Percentiles rank a stretch among this genome's conserved stretches.
Evolutionary conservation across 1,284 basidiomycete genomes (phyloP).

Genomic region (Puccinia novopanici): DNA sequence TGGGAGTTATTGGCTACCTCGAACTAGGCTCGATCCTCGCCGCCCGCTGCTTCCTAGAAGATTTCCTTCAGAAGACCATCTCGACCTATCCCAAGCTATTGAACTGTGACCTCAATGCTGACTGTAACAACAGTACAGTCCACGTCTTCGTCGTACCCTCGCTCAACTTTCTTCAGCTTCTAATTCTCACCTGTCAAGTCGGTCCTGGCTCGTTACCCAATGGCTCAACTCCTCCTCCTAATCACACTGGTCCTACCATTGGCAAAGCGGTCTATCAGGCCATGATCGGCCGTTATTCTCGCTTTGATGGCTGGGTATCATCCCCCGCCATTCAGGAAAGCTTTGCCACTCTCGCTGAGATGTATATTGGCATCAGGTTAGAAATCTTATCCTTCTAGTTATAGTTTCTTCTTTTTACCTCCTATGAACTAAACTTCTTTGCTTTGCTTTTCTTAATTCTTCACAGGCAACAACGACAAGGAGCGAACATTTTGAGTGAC

Average conservation of each 20-base stretch:
- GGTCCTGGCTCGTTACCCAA: conserved; percentile 36
- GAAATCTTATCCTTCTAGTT: not conserved
- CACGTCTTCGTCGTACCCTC: conserved; percentile 28
- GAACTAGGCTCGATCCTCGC: conserved; percentile 36
- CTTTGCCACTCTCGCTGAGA: conserved; percentile 30
- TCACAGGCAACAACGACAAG: conserved; percentile 29
- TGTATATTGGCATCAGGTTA: conserved; percentile 44
- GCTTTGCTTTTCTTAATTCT: too few species aligned
- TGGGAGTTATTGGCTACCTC: conserved; percentile 30
- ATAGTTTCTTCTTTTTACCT: too few species aligned
- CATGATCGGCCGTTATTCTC: conserved; percentile 45
- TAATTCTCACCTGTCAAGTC: conserved; percentile 40
- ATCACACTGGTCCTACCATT: conserved; percentile 27
- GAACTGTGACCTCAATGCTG: conserved; percentile 7
- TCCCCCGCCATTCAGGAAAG: conserved; percentile 19
- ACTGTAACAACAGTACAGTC: conserved; percentile 23
- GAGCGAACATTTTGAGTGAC: conserved; percentile 35
- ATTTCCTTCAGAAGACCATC: conserved; percentile 38
- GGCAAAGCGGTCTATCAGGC: conserved; percentile 43
- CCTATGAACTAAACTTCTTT: too few species aligned
- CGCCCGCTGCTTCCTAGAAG: conserved; percentile 25
- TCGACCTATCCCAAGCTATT: conserved; percentile 10
- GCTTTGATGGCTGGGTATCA: conserved; percentile 18
- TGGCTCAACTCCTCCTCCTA: conserved; percentile 17
- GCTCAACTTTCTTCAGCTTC: conserved; percentile 42